These are phyloP conservation scores for Bacterosira constricta DNA, from an alignment of 108 stramenopile species.

Conservation along the genomic window DNA sequence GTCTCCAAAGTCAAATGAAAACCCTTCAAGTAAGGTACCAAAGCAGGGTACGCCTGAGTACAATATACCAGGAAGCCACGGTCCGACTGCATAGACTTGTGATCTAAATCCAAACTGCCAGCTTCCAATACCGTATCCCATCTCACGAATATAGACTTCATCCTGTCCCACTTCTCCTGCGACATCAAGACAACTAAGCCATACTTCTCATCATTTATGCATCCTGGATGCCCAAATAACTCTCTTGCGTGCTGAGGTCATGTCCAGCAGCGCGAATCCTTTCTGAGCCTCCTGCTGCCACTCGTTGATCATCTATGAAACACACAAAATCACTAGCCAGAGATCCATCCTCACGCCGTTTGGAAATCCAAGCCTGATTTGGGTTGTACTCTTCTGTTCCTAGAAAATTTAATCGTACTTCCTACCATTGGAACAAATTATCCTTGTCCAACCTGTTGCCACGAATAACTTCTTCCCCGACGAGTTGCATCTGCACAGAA, in stretches of 20 bases:
- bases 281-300: conserved; percentile 7
- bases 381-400: conserved; percentile 13
- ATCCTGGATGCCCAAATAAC: conserved; percentile 49
- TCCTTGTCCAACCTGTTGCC: conserved; percentile 15
- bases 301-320: conserved; percentile 47
- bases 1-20: background rate
- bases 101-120: background rate
- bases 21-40: background rate
- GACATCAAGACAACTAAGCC: conserved; percentile 20
- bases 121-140: background rate
- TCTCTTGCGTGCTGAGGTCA: background rate
- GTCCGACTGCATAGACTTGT: background rate
- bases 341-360: conserved; percentile 24
- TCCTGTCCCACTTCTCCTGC: background rate
- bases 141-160: background rate
- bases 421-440: conserved; percentile 37
- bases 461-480: conserved; percentile 17
- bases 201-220: conserved; percentile 23
- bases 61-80: background rate
- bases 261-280: conserved; percentile 2
- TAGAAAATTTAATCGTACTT: conserved; percentile 32
- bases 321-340: conserved; percentile 27
- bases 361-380: conserved; percentile 26
- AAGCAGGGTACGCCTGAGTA: background rate
- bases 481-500: conserved; percentile 20